Conservation (phyloP, 2,329 filamentous ascomycete species). For the Colletotrichum shisoi region DNA sequence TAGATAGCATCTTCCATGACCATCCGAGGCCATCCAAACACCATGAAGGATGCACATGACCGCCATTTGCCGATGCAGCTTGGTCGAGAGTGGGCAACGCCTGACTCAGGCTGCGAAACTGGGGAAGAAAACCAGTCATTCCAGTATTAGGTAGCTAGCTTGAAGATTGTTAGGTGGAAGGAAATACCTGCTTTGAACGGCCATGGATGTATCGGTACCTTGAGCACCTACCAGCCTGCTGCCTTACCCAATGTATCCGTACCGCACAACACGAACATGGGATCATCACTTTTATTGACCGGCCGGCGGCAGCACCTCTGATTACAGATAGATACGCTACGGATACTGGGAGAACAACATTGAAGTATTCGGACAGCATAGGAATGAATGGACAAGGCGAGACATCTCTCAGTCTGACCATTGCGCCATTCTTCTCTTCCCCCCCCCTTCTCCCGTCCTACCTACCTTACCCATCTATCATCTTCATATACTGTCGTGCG, state of each 20-base stretch:
- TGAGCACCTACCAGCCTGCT: neutral
- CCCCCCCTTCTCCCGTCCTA: no score
- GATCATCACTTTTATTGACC: slow-evolving; percentile 2
- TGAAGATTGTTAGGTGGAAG: neutral
- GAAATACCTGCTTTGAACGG: neutral
- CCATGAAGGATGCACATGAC: slow-evolving; percentile 24
- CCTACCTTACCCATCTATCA: neutral
- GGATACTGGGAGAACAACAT: neutral
- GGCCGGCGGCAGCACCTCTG: neutral
- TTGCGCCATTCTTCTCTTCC: slow-evolving; percentile 9
- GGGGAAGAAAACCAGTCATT: slow-evolving; percentile 21
- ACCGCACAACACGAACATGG: neutral
- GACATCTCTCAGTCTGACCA: neutral
- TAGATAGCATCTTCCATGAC: slow-evolving; percentile 32
- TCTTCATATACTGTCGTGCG: neutral
- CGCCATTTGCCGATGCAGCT: slow-evolving; percentile 4
- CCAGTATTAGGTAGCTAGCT: neutral
- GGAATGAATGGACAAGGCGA: slow-evolving; percentile 16
- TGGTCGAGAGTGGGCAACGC: slow-evolving; percentile 17
- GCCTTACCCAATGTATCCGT: neutral
- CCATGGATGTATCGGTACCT: neutral
- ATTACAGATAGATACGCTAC: neutral
- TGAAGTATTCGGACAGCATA: neutral
- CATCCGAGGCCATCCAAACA: slow-evolving; percentile 20
- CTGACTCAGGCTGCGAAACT: slow-evolving; percentile 36